Percentiles rank a stretch among this genome's conserved stretches.
phyloP scores from a whole-genome alignment of 129 eudicot species.

The Calendula officinalis region DNA sequence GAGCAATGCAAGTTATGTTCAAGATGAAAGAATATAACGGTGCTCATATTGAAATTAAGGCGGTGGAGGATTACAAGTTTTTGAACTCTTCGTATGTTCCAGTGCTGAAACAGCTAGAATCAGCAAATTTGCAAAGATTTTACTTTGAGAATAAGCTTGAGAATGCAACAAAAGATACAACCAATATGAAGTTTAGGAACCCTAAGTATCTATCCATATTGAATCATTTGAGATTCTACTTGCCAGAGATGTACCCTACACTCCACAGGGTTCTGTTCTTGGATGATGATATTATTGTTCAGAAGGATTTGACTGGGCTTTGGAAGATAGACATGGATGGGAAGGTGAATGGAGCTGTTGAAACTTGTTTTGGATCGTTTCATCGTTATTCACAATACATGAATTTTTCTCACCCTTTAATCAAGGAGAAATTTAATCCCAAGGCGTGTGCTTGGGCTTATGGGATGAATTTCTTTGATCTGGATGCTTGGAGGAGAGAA shows the following conservation, averaged over 20 bases:
- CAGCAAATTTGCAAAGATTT: conserved; percentile 63
- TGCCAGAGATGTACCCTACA: conserved; percentile 86
- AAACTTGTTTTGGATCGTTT: conserved; percentile 79
- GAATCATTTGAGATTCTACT: conserved; percentile 74
- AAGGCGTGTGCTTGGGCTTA: conserved; percentile 89
- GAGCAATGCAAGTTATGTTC: conserved; percentile 21
- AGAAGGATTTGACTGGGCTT: conserved; percentile 73
- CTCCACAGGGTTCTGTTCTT: conserved; percentile 72
- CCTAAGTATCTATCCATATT: conserved; percentile 80
- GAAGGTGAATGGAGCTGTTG: conserved; percentile 77
- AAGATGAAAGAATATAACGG: conserved; percentile 18
- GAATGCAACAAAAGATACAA: conserved; percentile 85
- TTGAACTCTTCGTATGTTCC: conserved; percentile 81
- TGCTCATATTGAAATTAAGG: conserved; percentile 40
- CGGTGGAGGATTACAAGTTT: conserved; percentile 78
- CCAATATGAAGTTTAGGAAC: conserved; percentile 85
- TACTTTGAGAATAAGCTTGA: conserved; percentile 79
- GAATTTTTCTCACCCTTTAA: conserved; percentile 78
- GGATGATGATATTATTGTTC: conserved; percentile 86
- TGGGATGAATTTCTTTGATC: conserved; percentile 83
- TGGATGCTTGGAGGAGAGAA: conserved; percentile 88
- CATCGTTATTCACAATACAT: conserved; percentile 78
- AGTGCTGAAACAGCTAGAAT: conserved; percentile 71
- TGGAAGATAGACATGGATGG: conserved; percentile 90
- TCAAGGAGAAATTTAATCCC: conserved; percentile 68